Conservation (phyloP, 2,329 filamentous ascomycete genomes). For the Fusarium pseudonygamai region DNA sequence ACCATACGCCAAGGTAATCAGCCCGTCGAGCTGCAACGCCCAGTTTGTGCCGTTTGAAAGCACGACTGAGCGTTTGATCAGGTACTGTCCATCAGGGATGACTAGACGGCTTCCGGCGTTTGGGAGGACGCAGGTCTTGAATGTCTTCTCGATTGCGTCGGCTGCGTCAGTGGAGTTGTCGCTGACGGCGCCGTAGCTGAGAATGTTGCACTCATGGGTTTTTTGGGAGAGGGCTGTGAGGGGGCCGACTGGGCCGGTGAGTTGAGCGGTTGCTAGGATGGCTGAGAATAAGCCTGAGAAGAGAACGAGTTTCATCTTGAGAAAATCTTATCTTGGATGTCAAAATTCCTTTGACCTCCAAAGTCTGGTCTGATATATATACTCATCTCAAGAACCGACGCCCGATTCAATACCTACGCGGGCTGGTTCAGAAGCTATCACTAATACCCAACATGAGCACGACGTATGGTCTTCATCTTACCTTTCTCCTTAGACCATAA, state of each 20-base stretch:
- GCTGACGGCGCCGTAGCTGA: background rate
- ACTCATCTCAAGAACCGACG: background rate
- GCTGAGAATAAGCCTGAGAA: background rate
- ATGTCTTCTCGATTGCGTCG: background rate
- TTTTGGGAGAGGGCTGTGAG: background rate
- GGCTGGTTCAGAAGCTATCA: background rate
- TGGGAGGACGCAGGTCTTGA: background rate
- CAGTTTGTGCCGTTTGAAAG: background rate
- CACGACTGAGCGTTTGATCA: background rate
- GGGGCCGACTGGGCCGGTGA: background rate
- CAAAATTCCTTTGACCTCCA: too few relatives aligned
- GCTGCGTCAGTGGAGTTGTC: background rate
- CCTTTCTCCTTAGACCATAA: background rate
- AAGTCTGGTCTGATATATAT: background rate
- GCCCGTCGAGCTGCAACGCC: background rate
- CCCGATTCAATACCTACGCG: background rate
- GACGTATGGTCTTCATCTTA: background rate
- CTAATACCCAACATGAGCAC: background rate
- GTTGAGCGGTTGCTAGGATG: background rate
- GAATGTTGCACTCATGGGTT: background rate
- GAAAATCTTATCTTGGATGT: accelerated
- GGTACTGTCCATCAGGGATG: background rate
- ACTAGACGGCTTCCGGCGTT: background rate
- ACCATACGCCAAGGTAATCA: background rate
- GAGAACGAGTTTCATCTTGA: background rate